A percentile compares a stretch with the other conserved stretches of the same genome.
Evolutionary conservation across 805 yeast species (phyloP).

Genomic region (Saturnispora sanitii): DNA sequence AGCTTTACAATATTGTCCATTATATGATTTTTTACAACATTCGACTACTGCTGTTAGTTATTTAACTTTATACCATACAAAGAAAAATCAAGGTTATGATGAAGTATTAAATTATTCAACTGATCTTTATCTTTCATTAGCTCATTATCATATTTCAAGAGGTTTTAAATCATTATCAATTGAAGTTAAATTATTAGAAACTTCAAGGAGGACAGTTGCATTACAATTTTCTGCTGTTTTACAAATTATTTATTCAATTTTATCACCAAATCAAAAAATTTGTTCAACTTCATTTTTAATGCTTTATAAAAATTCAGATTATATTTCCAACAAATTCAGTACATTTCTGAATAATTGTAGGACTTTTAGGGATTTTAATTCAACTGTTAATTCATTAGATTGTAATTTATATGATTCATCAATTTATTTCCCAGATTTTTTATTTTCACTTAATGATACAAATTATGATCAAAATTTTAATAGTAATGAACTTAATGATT

Average conservation of each 20-base stretch:
- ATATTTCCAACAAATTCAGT: constrained; percentile 5
- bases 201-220: constrained; percentile 6
- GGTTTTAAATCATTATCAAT: constrained; percentile 12
- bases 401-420: constrained; percentile 3
- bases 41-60: constrained; percentile 11
- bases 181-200: constrained; percentile 9
- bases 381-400: neutral
- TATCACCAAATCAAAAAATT: constrained; percentile 15
- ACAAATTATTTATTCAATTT: constrained; percentile 11
- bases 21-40: constrained; percentile 11
- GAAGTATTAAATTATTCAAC: constrained; percentile 10
- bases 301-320: constrained; percentile 11
- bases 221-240: constrained; percentile 8
- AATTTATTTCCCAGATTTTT: constrained; percentile 14
- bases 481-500: neutral
- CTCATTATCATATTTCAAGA: constrained; percentile 16
- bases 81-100: neutral
- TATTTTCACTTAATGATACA: constrained; percentile 10
- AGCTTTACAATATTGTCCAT: constrained; percentile 1
- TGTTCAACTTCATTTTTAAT: constrained; percentile 12
- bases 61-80: constrained; percentile 12
- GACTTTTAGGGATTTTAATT: constrained; percentile 3
- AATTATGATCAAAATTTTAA: neutral
- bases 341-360: constrained; percentile 5
- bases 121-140: constrained; percentile 12